Evolutionary conservation across 2,329 filamentous ascomycete species (phyloP).

Genomic region (Zymoseptoria tritici): DNA sequence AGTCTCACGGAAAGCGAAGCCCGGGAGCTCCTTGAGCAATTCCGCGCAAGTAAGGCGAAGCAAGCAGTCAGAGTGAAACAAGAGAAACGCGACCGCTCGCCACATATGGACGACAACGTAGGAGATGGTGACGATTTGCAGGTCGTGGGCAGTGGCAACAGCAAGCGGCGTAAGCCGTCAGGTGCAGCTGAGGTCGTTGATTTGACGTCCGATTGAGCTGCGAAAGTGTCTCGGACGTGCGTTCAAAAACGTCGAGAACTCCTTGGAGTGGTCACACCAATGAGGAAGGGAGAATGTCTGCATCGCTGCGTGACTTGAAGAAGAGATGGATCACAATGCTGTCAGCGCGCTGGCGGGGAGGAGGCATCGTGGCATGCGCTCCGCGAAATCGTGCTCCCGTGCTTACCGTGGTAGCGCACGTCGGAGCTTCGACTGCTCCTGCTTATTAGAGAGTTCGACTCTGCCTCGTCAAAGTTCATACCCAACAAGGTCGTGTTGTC

Average conservation of each 20-base stretch:
- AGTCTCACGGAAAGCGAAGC: slow-evolving; percentile 18
- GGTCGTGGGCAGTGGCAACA: background rate
- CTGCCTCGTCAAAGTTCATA: too few species aligned
- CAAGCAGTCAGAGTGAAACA: slow-evolving; percentile 11
- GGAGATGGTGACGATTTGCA: background rate
- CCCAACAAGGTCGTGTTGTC: too few species aligned
- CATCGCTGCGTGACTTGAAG: background rate
- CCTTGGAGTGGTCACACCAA: background rate
- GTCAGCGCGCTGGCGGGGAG: background rate
- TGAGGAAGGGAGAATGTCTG: background rate
- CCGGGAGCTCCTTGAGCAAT: slow-evolving; percentile 15
- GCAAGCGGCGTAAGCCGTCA: background rate
- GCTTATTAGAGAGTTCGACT: too few species aligned
- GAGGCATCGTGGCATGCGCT: background rate
- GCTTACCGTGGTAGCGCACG: too few species aligned
- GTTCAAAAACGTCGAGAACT: background rate
- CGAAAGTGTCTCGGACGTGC: background rate
- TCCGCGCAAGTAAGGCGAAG: slow-evolving; percentile 1
- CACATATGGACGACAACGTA: background rate
- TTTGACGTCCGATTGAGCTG: background rate
- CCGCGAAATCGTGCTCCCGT: background rate
- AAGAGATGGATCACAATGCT: too few species aligned
- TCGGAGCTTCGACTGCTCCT: too few species aligned
- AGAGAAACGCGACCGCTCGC: slow-evolving; percentile 13
- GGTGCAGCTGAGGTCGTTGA: background rate